Evolutionary conservation across 805 yeast species (phyloP).

Genomic region (Cyberlindnera maclurae): DNA sequence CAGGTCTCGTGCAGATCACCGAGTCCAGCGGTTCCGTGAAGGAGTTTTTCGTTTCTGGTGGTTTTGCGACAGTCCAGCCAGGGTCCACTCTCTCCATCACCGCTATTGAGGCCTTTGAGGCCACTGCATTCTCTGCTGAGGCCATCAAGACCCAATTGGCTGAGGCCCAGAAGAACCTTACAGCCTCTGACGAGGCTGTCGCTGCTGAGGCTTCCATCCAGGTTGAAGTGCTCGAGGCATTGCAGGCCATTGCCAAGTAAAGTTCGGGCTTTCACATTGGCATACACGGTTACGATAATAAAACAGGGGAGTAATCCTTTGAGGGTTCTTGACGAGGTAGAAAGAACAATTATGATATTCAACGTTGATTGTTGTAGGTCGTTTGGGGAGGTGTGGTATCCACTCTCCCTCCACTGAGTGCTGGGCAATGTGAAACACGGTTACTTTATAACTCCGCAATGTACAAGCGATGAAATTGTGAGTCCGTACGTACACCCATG

Average conservation of each 20-base stretch:
- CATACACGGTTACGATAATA: constrained; percentile 1
- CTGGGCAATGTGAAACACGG: no score
- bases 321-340: no score
- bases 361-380: no score
- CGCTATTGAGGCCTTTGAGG: constrained; percentile 91
- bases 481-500: no score
- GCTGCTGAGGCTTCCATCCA: constrained; percentile 95
- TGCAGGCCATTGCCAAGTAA: constrained; percentile 74
- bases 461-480: no score
- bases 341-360: no score
- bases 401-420: no score
- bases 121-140: constrained; percentile 77
- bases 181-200: constrained; percentile 77
- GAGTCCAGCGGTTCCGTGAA: constrained; percentile 64
- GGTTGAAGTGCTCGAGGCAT: constrained; percentile 93
- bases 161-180: constrained; percentile 89
- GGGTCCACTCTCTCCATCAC: constrained; percentile 85
- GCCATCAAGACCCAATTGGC: constrained; percentile 74
- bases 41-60: constrained; percentile 91
- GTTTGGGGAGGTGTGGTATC: background rate
- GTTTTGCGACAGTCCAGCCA: constrained; percentile 94
- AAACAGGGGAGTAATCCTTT: background rate
- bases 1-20: constrained; percentile 91
- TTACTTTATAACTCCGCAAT: no score
- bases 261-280: background rate